Percentiles rank a stretch among this genome's conserved stretches.
Conservation (phyloP, 805 yeast genomes). For the Tetrapisispora nanseiensis region DNA sequence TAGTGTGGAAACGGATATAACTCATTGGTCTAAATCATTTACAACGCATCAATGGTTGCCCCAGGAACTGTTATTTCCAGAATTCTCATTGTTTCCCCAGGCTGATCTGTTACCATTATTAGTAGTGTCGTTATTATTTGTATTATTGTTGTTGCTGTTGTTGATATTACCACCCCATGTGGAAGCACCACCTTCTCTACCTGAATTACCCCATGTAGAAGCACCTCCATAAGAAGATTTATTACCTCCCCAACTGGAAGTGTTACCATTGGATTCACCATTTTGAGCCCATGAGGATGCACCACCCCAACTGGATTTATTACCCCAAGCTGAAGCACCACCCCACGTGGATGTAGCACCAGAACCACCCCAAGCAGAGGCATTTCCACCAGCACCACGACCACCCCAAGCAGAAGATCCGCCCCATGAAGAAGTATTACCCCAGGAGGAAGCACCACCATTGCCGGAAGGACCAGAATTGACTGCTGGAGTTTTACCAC, state of each 20-base stretch:
- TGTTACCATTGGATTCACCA: conserved; percentile 33
- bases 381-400: conserved; percentile 29
- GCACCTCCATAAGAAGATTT: conserved; percentile 33
- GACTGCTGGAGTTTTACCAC: conserved; percentile 38
- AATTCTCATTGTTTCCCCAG: conserved; percentile 29
- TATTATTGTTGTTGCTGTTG: conserved; percentile 4
- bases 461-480: conserved; percentile 19
- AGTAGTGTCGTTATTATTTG: conserved; percentile 13
- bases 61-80: conserved; percentile 26
- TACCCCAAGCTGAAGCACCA: conserved; percentile 33
- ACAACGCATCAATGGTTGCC: conserved; percentile 16
- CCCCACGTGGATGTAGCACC: conserved; percentile 32
- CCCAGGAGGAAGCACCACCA: conserved; percentile 20
- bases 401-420: conserved; percentile 35
- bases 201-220: conserved; percentile 33
- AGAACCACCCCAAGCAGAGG: conserved; percentile 36
- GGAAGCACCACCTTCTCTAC: conserved; percentile 33
- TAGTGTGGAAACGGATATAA: not conserved
- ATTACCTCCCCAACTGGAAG: conserved; percentile 37
- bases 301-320: conserved; percentile 35
- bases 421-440: conserved; percentile 35
- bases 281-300: conserved; percentile 39
- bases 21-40: not conserved
- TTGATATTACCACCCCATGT: conserved; percentile 32
- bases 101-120: conserved; percentile 34